Evolutionary conservation across 177 flowering plant species (phyloP), one percentile per base, ranked within the genome.

Genomic region (Vitis hybrid): DNA sequence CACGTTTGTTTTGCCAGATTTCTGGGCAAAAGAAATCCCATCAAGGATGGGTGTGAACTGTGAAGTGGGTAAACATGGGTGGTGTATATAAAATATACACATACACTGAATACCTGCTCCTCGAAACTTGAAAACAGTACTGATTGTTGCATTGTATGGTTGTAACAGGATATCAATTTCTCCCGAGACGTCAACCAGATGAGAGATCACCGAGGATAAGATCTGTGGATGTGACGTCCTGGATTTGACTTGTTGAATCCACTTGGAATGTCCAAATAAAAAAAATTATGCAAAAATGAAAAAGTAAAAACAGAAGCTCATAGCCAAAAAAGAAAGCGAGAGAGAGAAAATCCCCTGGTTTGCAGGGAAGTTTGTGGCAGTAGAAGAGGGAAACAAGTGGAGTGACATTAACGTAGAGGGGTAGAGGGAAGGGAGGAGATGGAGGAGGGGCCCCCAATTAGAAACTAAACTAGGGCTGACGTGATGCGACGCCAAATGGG

Each of bases 181-280:
- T 62, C 81, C 19, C 67, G 69, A 81, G 88, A 81, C 77, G 79
- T 68, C 65, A 76, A 73, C 67, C 82, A 74, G 72, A 79, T 65
- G 83, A 75, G 81, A 71, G 61, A 79, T 77, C 72, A 70, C 64
- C 78, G 75, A 75, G 84, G 85, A 85, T 85, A 74, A 81, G 78
- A 74, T 78, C 72, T 61, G 51, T 16, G 57, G 83, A 83, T 79
- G 84, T 81, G 86, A 81, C 88, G 50, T 72, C 66, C 62, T 56
- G 67, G 71, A 69, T 64, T 69, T 74, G 79, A 74, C 80, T 68
- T 56, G 3, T 18, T 56, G 55, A 62, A 16, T 29, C 68, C 65
- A 67, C 67, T 74, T 63, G 68, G 55, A 58, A 69, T 16, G 52
- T 53, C 63, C 26, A 63, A 59, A 65, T 13, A 56, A 51, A 45